These are phyloP conservation scores for Apiotrichum siamense DNA, from an alignment of 1,284 basidiomycete genomes.

Conservation along the genomic window DNA sequence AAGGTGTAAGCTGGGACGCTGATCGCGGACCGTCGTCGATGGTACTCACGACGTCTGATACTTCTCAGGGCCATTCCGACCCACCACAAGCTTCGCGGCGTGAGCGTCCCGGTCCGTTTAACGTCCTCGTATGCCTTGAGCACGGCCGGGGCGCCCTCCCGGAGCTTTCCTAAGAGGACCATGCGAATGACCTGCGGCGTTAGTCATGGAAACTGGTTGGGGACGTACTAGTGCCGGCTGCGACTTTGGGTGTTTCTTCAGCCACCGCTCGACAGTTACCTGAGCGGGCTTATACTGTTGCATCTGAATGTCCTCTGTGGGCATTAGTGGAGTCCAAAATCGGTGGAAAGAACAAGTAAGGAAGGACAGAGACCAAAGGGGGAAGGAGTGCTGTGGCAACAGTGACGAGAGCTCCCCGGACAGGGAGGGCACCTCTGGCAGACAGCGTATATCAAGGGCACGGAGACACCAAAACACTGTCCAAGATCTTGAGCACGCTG, in stretches of 20 bases:
- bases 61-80: slow-evolving; percentile 22
- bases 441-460: too few relatives aligned
- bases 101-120: slow-evolving; percentile 23
- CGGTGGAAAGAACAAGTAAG: not conserved
- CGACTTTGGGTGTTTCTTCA: slow-evolving; percentile 40
- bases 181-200: slow-evolving; percentile 25
- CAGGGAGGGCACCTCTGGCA: too few relatives aligned
- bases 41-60: slow-evolving; percentile 31
- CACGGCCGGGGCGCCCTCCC: slow-evolving; percentile 10
- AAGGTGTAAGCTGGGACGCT: not conserved
- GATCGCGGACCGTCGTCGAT: too few relatives aligned
- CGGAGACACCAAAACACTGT: too few relatives aligned
- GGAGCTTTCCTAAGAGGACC: slow-evolving; percentile 24
- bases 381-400: too few relatives aligned
- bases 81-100: slow-evolving; percentile 26
- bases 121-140: slow-evolving; percentile 24
- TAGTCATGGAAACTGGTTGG: not conserved
- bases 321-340: not conserved
- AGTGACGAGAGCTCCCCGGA: too few relatives aligned
- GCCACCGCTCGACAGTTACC: slow-evolving; percentile 22
- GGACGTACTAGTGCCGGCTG: slow-evolving; percentile 31
- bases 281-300: slow-evolving; percentile 25
- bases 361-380: too few relatives aligned
- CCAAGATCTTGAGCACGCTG: too few relatives aligned
- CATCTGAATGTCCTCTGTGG: slow-evolving; percentile 29